Percentiles rank a stretch among this genome's conserved stretches.
phyloP scores from a whole-genome alignment of 108 stramenopile species.

The Pseudonitzschia delicatissima region DNA sequence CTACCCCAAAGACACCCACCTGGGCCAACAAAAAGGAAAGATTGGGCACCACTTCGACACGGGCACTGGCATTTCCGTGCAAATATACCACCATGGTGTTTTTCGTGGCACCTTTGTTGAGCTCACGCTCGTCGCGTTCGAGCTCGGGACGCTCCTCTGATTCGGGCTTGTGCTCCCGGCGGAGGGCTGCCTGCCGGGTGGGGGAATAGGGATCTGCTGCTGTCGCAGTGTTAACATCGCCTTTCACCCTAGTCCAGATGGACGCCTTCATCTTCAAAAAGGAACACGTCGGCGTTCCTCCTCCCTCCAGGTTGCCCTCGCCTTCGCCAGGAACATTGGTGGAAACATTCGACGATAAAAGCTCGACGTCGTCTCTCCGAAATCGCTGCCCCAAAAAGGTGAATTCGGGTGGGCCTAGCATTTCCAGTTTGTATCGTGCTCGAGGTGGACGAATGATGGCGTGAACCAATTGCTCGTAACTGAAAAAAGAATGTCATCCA shows the following conservation, averaged over 20 bases:
- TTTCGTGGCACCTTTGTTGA: neutral
- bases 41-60: conserved; percentile 81
- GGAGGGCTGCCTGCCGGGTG: no score
- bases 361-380: conserved; percentile 82
- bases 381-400: conserved; percentile 69
- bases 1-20: conserved; percentile 74
- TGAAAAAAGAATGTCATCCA: no score
- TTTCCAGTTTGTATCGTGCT: conserved; percentile 54
- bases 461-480: conserved; percentile 86
- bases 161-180: neutral
- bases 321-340: neutral
- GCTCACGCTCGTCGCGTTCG: neutral
- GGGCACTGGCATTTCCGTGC: conserved; percentile 84
- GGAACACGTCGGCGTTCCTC: neutral
- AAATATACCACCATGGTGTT: conserved; percentile 73
- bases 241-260: conserved; percentile 2
- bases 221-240: neutral
- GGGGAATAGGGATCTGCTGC: neutral
- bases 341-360: neutral
- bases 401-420: conserved; percentile 60
- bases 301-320: neutral
- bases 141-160: neutral
- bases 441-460: conserved; percentile 96
- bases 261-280: conserved; percentile 11
- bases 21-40: conserved; percentile 77